These are phyloP conservation scores for Xylariales sp. DNA, from an alignment of 2,329 filamentous ascomycete species.

Conservation along the genomic window DNA sequence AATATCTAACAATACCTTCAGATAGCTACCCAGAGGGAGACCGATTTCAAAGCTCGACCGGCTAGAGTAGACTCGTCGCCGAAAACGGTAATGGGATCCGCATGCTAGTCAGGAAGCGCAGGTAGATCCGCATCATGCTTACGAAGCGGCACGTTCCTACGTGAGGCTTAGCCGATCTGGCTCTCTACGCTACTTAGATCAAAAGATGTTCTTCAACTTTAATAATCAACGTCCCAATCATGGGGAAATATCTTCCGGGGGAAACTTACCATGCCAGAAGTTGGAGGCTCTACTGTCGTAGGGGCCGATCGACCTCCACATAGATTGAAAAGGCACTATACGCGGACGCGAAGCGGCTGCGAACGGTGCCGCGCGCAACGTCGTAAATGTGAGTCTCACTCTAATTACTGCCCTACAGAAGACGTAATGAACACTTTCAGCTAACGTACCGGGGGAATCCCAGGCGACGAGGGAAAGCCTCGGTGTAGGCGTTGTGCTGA, in stretches of 20 bases:
- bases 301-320: not conserved
- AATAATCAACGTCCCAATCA: not conserved
- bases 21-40: not conserved
- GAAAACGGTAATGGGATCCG: slow-evolving; percentile 23
- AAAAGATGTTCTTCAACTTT: not conserved
- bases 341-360: slow-evolving; percentile 39
- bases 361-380: slow-evolving; percentile 41
- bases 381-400: slow-evolving; percentile 39
- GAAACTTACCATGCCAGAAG: not conserved
- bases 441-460: slow-evolving; percentile 10
- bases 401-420: not conserved
- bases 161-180: not conserved
- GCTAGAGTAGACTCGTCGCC: not conserved
- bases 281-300: not conserved
- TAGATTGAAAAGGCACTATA: slow-evolving; percentile 27
- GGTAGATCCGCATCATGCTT: slow-evolving; percentile 25
- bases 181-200: too few relatives aligned
- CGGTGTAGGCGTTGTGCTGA: slow-evolving; percentile 36
- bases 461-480: slow-evolving; percentile 40
- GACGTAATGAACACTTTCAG: not conserved
- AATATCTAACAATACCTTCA: not conserved
- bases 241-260: not conserved
- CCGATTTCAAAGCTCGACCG: slow-evolving; percentile 26
- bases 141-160: not conserved
- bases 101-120: slow-evolving; percentile 7